Evolutionary conservation across 2,329 filamentous ascomycete species (phyloP).

Genomic region (Cytospora mali): DNA sequence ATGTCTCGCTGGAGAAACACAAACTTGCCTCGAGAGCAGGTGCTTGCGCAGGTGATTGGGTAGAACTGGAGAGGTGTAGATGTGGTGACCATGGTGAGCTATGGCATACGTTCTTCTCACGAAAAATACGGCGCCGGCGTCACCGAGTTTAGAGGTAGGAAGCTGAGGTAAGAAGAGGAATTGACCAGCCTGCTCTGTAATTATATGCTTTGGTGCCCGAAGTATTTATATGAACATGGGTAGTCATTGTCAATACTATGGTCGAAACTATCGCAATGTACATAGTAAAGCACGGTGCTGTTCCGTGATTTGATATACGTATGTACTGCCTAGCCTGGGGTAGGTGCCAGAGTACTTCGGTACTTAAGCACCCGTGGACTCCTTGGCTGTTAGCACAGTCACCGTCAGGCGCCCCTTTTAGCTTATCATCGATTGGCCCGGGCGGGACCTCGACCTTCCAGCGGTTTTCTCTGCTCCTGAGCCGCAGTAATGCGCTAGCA

Average conservation of each 20-base stretch:
- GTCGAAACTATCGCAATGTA: neutral
- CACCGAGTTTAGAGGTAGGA: neutral
- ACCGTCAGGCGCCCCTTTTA: slow-evolving; percentile 14
- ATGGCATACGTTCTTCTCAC: too few species aligned
- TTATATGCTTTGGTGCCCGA: neutral
- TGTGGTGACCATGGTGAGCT: neutral
- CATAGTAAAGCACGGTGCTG: neutral
- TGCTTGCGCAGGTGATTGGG: slow-evolving; percentile 42
- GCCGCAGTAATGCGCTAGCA: neutral
- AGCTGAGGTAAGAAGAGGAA: neutral
- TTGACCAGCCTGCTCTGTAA: neutral
- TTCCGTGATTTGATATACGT: neutral
- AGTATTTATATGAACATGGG: neutral
- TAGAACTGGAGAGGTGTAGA: slow-evolving; percentile 50
- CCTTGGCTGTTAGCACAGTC: neutral
- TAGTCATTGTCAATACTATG: neutral
- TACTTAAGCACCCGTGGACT: too few species aligned
- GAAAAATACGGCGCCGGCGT: neutral
- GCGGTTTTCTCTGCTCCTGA: neutral
- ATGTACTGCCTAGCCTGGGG: too few species aligned
- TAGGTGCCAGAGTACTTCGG: too few species aligned
- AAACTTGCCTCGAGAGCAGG: slow-evolving; percentile 57
- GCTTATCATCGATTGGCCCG: slow-evolving; percentile 7
- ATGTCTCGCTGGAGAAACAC: slow-evolving; percentile 75
- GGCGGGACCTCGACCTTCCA: neutral